A percentile compares a stretch with the other conserved stretches of the same genome.
These are phyloP conservation scores for Sparassis latifolia DNA, from an alignment of 1,284 basidiomycete species.

Conservation along the genomic window DNA sequence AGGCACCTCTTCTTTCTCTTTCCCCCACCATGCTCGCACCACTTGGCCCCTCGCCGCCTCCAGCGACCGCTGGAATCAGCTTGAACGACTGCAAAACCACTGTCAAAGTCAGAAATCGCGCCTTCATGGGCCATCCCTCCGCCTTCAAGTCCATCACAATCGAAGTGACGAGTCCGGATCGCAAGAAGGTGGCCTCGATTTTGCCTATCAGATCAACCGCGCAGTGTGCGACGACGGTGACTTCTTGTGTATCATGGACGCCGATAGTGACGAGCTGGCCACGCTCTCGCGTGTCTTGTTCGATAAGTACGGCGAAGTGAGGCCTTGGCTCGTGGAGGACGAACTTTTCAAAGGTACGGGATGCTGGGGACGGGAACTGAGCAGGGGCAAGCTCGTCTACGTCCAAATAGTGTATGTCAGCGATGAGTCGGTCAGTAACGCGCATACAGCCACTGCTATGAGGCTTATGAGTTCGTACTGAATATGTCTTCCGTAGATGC, in stretches of 20 bases:
- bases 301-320: slow-evolving; percentile 20
- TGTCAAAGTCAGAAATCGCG: neutral
- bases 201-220: neutral
- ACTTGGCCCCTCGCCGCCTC: too few species aligned
- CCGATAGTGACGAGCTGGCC: neutral
- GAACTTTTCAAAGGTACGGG: slow-evolving; percentile 25
- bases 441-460: too few species aligned
- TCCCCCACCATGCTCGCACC: neutral
- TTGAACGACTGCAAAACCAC: neutral
- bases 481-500: neutral
- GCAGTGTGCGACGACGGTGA: neutral
- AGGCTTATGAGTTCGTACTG: too few species aligned
- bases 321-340: slow-evolving; percentile 20
- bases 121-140: neutral
- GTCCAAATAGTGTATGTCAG: too few species aligned
- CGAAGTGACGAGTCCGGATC: neutral
- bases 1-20: neutral
- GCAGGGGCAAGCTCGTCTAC: slow-evolving; percentile 2
- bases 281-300: slow-evolving; percentile 14
- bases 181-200: neutral
- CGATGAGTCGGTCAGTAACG: too few species aligned
- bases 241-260: neutral
- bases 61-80: neutral
- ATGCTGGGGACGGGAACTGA: slow-evolving; percentile 24
- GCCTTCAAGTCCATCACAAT: neutral